Evolutionary conservation across 345 rosid species (phyloP).

Genomic region (Dipteronia sinensis): DNA sequence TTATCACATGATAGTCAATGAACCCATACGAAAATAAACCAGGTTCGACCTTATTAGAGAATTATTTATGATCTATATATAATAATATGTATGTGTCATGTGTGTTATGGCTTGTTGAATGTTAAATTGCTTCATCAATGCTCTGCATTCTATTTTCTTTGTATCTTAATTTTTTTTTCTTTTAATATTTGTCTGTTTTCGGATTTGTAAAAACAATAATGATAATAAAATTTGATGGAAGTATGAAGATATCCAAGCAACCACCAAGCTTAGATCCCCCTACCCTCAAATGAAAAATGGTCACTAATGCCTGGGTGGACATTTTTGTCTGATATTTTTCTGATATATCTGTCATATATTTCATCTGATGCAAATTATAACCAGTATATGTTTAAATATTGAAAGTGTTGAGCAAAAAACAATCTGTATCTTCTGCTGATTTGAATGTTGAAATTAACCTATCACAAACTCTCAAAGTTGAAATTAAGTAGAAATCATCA

Average conservation of each 20-base stretch:
- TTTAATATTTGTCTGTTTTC: background rate
- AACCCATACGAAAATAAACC: no score
- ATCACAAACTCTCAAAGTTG: no score
- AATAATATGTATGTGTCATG: background rate
- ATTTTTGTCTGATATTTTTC: background rate
- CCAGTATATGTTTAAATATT: background rate
- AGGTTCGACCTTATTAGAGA: no score
- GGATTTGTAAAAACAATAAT: background rate
- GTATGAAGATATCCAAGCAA: conserved; percentile 19
- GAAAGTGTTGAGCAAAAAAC: background rate
- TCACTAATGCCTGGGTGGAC: background rate
- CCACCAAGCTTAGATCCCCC: conserved; percentile 9
- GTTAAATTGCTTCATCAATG: background rate
- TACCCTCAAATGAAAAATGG: conserved; percentile 8
- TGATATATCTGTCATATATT: background rate
- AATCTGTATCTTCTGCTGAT: background rate
- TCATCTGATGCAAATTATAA: background rate
- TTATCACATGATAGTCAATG: no score
- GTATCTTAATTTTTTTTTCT: no score
- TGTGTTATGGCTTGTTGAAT: background rate
- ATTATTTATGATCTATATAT: no score
- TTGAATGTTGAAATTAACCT: no score
- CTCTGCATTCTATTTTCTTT: background rate
- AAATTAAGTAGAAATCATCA: no score
- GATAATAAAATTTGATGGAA: conserved; percentile 1